Conservation (phyloP, 2,329 filamentous ascomycete genomes). For the Colletotrichum destructivum region DNA sequence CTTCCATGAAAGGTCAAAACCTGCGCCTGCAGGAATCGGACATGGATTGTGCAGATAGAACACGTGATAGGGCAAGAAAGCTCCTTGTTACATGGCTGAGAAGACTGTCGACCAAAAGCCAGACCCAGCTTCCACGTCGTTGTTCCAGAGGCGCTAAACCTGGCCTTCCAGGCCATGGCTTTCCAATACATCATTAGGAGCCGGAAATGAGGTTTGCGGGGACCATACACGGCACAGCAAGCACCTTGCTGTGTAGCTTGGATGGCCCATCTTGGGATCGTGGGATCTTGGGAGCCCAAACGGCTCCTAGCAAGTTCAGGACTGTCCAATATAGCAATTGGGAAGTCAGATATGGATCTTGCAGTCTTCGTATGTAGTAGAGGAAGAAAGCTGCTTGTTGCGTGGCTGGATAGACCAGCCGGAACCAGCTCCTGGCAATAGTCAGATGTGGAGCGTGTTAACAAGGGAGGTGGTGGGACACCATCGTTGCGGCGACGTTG, state of each 20-base stretch:
- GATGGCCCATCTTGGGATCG: neutral
- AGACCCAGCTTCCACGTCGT: no score
- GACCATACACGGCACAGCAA: neutral
- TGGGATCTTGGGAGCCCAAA: neutral
- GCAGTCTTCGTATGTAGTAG: neutral
- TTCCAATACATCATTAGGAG: neutral
- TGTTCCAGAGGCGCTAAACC: no score
- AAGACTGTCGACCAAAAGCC: no score
- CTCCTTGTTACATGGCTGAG: no score
- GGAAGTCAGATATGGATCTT: neutral
- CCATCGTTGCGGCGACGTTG: neutral
- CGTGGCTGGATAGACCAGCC: neutral
- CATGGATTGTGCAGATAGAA: no score
- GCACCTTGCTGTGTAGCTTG: neutral
- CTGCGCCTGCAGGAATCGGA: no score
- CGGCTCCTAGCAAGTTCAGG: neutral
- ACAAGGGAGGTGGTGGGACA: neutral
- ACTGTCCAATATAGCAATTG: neutral
- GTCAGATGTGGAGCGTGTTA: neutral
- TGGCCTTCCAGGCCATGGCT: no score
- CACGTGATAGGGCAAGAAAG: no score
- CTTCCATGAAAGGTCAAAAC: no score
- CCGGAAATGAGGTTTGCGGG: neutral
- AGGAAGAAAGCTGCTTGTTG: constrained; percentile 1
- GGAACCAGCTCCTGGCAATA: neutral